Conservation (phyloP, 2,329 filamentous ascomycete species). For the Fusarium robinianum region DNA sequence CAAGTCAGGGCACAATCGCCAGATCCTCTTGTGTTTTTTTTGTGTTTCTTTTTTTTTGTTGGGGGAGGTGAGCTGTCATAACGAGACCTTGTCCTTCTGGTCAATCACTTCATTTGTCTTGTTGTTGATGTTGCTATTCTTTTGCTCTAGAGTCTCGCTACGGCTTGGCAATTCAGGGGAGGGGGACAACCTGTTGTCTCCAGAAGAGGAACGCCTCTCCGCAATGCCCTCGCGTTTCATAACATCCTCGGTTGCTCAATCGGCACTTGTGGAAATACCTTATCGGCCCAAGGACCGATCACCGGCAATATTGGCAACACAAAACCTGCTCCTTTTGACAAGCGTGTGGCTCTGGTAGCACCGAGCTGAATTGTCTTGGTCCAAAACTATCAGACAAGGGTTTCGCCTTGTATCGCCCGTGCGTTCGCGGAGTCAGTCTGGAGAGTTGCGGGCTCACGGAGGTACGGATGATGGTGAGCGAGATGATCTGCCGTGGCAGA, state of each 20-base stretch:
- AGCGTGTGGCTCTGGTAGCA: slow-evolving; percentile 11
- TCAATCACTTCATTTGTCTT: too few relatives aligned
- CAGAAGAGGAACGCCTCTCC: not conserved
- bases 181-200: too few relatives aligned
- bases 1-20: slow-evolving; percentile 16
- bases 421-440: slow-evolving; percentile 13
- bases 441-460: too few relatives aligned
- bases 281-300: not conserved
- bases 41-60: too few relatives aligned
- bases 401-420: slow-evolving; percentile 9
- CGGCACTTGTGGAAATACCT: slow-evolving; percentile 21
- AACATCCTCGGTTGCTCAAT: slow-evolving; percentile 13
- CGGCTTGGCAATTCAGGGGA: too few relatives aligned
- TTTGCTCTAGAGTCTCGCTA: too few relatives aligned
- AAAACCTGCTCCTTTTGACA: slow-evolving; percentile 3
- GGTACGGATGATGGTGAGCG: too few relatives aligned
- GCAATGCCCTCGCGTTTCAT: slow-evolving; percentile 6
- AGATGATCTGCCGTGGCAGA: slow-evolving; percentile 20
- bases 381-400: slow-evolving; percentile 6
- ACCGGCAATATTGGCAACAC: slow-evolving; percentile 18
- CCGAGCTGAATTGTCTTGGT: slow-evolving; percentile 9
- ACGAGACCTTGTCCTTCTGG: not conserved
- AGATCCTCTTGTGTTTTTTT: slow-evolving; percentile 4
- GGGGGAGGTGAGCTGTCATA: slow-evolving; percentile 17
- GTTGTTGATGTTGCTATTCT: too few relatives aligned